Evolutionary conservation across 1,284 basidiomycete species (phyloP).

Genomic region (Ustilago bromivora): DNA sequence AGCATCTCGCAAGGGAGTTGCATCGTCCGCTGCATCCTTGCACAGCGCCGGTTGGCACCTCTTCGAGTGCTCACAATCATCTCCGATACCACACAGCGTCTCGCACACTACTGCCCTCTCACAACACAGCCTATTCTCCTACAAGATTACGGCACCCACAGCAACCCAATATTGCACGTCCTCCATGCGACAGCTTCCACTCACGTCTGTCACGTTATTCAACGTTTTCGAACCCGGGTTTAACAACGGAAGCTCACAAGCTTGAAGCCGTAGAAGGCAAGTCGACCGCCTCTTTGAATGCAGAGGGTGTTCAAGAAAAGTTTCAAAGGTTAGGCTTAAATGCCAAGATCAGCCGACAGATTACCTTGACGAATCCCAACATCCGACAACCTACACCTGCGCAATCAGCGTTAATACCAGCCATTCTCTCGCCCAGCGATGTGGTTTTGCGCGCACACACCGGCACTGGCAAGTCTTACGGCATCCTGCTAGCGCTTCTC

Average conservation of each 20-base stretch:
- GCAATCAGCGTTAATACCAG: constrained; percentile 60
- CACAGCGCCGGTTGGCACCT: not conserved
- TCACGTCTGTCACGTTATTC: not conserved
- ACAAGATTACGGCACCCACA: not conserved
- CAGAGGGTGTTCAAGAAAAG: constrained; percentile 32
- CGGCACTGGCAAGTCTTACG: constrained; percentile 67
- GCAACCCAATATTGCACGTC: not conserved
- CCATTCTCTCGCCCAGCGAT: constrained; percentile 57
- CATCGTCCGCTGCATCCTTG: not conserved
- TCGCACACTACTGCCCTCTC: not conserved
- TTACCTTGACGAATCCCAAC: constrained; percentile 50
- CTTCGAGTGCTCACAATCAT: not conserved
- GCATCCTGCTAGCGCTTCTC: constrained; percentile 62
- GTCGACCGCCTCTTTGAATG: not conserved
- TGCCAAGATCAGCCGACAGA: constrained; percentile 51
- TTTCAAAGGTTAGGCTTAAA: constrained; percentile 52
- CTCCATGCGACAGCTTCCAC: not conserved
- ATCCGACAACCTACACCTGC: constrained; percentile 59
- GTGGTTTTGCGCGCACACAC: constrained; percentile 66
- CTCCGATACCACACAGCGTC: not conserved
- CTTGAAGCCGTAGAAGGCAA: not conserved
- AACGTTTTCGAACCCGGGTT: not conserved
- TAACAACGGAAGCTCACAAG: not conserved
- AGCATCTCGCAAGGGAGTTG: constrained; percentile 14
- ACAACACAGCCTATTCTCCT: not conserved